Conservation (phyloP, 306 rosid genomes). For the Dryas octopetala region DNA sequence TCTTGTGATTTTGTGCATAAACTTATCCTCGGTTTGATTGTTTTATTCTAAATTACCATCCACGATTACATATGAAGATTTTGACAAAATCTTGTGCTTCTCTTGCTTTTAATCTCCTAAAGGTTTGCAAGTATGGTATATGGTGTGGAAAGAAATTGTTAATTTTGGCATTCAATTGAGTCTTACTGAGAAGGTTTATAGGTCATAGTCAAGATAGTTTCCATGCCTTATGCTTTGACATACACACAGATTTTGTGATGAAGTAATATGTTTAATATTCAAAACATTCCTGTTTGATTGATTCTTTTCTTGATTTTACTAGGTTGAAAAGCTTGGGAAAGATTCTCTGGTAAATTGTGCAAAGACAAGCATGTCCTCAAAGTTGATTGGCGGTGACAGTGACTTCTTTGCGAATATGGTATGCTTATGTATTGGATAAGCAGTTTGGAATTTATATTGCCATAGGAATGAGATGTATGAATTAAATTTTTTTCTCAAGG, state of each 20-base stretch:
- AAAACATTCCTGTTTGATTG: constrained; percentile 13
- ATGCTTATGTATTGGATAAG: constrained; percentile 26
- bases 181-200: neutral
- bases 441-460: neutral
- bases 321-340: constrained; percentile 97
- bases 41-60: neutral
- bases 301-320: constrained; percentile 16
- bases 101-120: neutral
- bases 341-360: constrained; percentile 87
- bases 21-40: neutral
- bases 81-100: neutral
- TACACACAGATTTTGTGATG: neutral
- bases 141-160: neutral
- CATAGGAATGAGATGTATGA: neutral
- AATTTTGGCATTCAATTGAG: neutral
- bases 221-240: neutral
- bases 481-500: neutral
- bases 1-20: neutral
- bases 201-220: neutral
- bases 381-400: constrained; percentile 92
- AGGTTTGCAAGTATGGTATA: neutral
- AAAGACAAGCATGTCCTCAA: constrained; percentile 98
- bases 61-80: neutral
- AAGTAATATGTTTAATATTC: neutral
- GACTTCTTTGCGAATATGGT: constrained; percentile 94